A percentile compares a stretch with the other conserved stretches of the same genome.
Evolutionary conservation across 1,284 basidiomycete genomes (phyloP).

Genomic region (Inonotus hispidus): DNA sequence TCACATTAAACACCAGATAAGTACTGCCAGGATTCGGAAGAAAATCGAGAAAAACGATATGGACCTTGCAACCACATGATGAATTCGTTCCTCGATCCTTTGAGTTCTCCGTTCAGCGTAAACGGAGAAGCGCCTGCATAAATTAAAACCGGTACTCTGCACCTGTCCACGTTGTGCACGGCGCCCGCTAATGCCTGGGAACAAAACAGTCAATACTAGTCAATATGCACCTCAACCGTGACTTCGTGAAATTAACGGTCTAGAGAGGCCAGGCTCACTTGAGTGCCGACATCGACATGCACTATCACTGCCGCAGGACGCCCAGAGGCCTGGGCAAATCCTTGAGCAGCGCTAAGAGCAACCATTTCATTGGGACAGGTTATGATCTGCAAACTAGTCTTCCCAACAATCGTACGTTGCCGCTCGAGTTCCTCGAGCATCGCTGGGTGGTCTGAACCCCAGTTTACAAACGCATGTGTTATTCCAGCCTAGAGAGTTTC

Average conservation of each 20-base stretch:
- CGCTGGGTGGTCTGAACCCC: slow-evolving; percentile 70
- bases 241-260: too few relatives aligned
- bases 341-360: slow-evolving; percentile 64
- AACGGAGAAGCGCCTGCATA: slow-evolving; percentile 66
- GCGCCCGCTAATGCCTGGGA: slow-evolving; percentile 60
- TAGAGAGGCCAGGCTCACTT: slow-evolving; percentile 34
- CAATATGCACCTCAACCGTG: background rate
- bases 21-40: background rate
- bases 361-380: slow-evolving; percentile 76
- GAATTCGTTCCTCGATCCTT: slow-evolving; percentile 66
- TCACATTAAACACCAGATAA: background rate
- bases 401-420: slow-evolving; percentile 39
- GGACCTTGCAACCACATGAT: slow-evolving; percentile 67
- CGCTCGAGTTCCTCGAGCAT: slow-evolving; percentile 62
- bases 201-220: background rate
- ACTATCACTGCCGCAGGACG: slow-evolving; percentile 66
- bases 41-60: background rate
- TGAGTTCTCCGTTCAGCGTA: slow-evolving; percentile 46
- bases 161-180: slow-evolving; percentile 62
- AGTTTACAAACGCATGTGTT: slow-evolving; percentile 68
- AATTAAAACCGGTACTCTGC: slow-evolving; percentile 59
- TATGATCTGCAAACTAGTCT: slow-evolving; percentile 44
- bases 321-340: slow-evolving; percentile 59
- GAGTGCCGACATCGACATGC: slow-evolving; percentile 69
- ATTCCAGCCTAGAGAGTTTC: slow-evolving; percentile 35